A percentile compares a stretch with the other conserved stretches of the same genome.
Conservation (phyloP, 129 eudicot species). For the Centaurea solstitialis region DNA sequence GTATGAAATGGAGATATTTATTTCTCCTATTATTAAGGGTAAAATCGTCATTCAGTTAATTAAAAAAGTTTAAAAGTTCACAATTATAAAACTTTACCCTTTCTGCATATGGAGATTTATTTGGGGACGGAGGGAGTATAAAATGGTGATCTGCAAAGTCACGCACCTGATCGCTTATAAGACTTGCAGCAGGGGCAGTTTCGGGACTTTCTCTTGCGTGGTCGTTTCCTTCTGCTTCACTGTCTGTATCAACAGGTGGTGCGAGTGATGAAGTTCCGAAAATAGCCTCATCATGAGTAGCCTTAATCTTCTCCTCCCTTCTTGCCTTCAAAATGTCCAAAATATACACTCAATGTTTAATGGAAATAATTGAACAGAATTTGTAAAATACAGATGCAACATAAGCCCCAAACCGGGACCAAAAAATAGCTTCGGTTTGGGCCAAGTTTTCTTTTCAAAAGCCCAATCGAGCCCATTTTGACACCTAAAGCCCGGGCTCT, state of each 20-base stretch:
- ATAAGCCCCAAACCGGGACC: background rate
- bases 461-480: background rate
- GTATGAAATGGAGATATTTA: background rate
- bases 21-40: background rate
- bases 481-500: background rate
- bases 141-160: background rate
- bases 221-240: constrained; percentile 48
- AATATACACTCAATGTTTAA: background rate
- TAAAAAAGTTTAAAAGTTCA: background rate
- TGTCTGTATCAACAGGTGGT: constrained; percentile 53
- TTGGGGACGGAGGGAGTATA: background rate
- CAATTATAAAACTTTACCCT: background rate
- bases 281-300: constrained; percentile 94
- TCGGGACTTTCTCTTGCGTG: constrained; percentile 32
- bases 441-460: background rate
- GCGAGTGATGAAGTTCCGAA: constrained; percentile 74
- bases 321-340: constrained; percentile 54
- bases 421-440: background rate
- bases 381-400: background rate
- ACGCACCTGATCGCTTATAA: constrained; percentile 76
- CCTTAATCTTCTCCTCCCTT: constrained; percentile 72
- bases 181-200: constrained; percentile 54
- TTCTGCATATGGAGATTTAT: background rate
- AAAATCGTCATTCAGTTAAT: background rate
- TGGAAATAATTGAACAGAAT: background rate